phyloP scores from a whole-genome alignment of 805 yeast species.

The Diddensiella transvaalensis region DNA sequence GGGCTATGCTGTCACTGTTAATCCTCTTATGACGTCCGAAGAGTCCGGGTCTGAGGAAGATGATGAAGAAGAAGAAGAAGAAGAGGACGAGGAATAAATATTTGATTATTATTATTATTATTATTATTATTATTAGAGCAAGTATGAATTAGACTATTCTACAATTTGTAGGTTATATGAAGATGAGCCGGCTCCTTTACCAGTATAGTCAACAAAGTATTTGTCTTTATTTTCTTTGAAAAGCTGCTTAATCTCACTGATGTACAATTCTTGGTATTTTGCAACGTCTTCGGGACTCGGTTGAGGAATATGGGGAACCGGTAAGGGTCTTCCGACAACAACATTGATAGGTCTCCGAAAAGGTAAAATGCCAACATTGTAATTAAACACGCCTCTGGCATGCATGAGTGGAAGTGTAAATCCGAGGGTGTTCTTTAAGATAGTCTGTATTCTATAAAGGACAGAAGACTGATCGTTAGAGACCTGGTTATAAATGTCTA shows the following conservation, averaged over 20 bases:
- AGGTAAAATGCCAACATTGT: constrained; percentile 88
- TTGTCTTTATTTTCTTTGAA: constrained; percentile 19
- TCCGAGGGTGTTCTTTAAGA: constrained; percentile 68
- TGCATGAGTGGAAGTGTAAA: constrained; percentile 89
- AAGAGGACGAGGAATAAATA: constrained; percentile 14
- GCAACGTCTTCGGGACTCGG: constrained; percentile 53
- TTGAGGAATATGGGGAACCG: constrained; percentile 37
- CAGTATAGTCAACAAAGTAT: constrained; percentile 10
- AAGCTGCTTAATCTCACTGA: constrained; percentile 27
- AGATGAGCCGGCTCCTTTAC: not conserved
- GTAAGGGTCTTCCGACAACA: constrained; percentile 48
- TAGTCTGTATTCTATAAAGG: constrained; percentile 58
- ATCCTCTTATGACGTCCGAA: constrained; percentile 44
- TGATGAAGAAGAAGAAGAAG: constrained; percentile 27
- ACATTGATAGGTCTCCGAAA: constrained; percentile 75
- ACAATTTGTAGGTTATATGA: constrained; percentile 13
- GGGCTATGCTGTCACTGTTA: constrained; percentile 62
- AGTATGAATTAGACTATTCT: constrained; percentile 9
- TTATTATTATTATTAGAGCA: not conserved
- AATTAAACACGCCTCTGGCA: constrained; percentile 88
- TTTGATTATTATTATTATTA: not conserved
- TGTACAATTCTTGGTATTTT: constrained; percentile 68
- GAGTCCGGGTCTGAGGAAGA: constrained; percentile 26
- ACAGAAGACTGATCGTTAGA: constrained; percentile 42
- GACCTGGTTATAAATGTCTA: constrained; percentile 49